These are phyloP conservation scores for Emmonsiellopsis sp. DNA, from an alignment of 2,329 filamentous ascomycete genomes.

Conservation along the genomic window DNA sequence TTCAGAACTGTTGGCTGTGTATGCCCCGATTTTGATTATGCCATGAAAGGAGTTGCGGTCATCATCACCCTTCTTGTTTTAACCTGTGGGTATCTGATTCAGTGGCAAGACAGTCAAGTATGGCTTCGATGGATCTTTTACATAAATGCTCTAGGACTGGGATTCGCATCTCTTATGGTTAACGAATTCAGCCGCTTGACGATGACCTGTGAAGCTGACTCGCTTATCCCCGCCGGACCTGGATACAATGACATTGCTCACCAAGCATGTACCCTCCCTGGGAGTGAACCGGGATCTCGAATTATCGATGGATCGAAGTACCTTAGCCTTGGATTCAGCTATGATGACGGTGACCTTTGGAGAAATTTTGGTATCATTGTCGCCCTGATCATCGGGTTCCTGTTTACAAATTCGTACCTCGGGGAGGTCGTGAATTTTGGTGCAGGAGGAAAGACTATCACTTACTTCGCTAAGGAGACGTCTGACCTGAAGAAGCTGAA, in stretches of 20 bases:
- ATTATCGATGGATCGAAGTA: conserved; percentile 53
- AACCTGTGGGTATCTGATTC: conserved; percentile 37
- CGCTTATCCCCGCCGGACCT: conserved; percentile 34
- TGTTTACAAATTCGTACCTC: conserved; percentile 27
- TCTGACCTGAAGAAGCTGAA: conserved; percentile 30
- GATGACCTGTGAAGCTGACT: conserved; percentile 42
- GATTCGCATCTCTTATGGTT: conserved; percentile 70
- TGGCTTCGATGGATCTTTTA: conserved; percentile 84
- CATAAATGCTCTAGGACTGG: conserved; percentile 68
- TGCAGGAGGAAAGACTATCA: conserved; percentile 33
- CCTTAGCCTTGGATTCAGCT: conserved; percentile 46
- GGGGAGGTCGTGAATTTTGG: conserved; percentile 32
- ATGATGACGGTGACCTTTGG: conserved; percentile 55
- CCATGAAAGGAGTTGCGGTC: conserved; percentile 71
- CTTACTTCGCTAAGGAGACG: conserved; percentile 29
- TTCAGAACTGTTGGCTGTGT: conserved; percentile 71
- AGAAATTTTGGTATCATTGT: conserved; percentile 62
- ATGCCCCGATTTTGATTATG: conserved; percentile 75
- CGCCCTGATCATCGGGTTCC: conserved; percentile 56
- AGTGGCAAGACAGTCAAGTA: conserved; percentile 42
- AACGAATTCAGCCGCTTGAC: conserved; percentile 67
- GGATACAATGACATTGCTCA: conserved; percentile 32
- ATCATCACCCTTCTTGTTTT: conserved; percentile 59
- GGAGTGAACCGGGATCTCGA: conserved; percentile 45
- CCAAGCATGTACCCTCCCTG: conserved; percentile 56